A percentile compares a stretch with the other conserved stretches of the same genome.
Evolutionary conservation across 2,329 filamentous ascomycete species (phyloP).

Genomic region (Botrytis tulipae): DNA sequence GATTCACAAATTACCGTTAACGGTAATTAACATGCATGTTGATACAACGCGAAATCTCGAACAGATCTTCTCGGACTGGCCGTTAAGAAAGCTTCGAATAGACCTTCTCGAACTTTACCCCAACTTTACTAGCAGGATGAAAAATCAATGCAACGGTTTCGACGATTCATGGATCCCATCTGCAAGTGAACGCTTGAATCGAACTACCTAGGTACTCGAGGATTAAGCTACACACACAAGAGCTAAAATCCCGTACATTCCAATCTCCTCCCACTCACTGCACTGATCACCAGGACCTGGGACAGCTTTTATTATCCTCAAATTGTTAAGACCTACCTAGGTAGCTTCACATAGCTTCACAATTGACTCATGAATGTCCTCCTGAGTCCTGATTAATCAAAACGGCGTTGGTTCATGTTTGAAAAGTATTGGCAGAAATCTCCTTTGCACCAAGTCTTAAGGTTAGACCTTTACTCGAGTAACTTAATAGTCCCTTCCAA

Average conservation of each 20-base stretch:
- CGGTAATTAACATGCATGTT: neutral
- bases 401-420: neutral
- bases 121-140: neutral
- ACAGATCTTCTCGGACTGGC: neutral
- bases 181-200: neutral
- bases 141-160: slow-evolving; percentile 9
- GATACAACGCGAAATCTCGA: neutral
- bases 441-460: neutral
- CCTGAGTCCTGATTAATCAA: neutral
- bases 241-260: neutral
- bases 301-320: neutral
- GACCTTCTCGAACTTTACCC: slow-evolving; percentile 3
- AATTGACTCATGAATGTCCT: neutral
- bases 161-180: neutral
- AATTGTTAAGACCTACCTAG: no score
- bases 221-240: neutral
- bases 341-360: neutral
- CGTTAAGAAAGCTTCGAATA: neutral
- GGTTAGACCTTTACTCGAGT: neutral
- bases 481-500: neutral
- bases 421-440: neutral
- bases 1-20: neutral
- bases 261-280: neutral
- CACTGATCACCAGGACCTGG: neutral
- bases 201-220: no score